Base-by-base conservation (phyloP, 495 filamentous ascomycete genomes). In the Penicillium macrosclerotiorum region DNA sequence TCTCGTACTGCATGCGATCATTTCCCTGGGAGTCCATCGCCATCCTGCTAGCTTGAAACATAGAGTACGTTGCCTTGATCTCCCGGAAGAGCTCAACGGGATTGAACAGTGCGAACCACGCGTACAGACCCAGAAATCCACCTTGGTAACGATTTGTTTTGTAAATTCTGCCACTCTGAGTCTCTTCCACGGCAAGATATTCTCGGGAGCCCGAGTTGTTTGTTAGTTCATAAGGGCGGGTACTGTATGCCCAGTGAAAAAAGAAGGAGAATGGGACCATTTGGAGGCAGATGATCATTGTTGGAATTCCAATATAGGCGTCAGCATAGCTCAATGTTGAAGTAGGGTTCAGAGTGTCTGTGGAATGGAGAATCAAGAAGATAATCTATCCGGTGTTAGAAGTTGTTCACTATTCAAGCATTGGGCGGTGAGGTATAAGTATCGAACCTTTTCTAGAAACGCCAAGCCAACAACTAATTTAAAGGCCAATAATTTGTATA, bases 211-310 rank as follows among this genome's bases (percentile, higher is more conserved):
- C 3, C 22, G 19, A 20, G 12, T 20, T 2, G n/a, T 35, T 17
- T 24, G 19, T 4, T 18, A 11, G 5, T 12, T 8, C 16, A 45
- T 68, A 68, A 1, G 57, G 57, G 12, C 36, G 51, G 9, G 46
- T 43, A 25, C 39, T 46, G 46, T 65, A 71, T 3, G 67, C 59
- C 20, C 52, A 66, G 43, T 52, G 55, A 36, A 69, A 57, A 27
- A 68, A 59, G 23, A 64, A 17, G 14, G 62, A 52, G 33, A 69
- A 64, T 3, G 61, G 51, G 1, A 69, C 56, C 62, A 69, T 62
- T 33, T 68, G 62, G 30, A 65, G 30, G 32, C 62, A 69, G 22
- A 66, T 62, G 13, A 69, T 44, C 45, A 71, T 47, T 7, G 44
- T 59, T 1, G 62, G 62, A 9, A 69, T 44, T 5, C 68, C 65